Percentiles rank a stretch among this genome's conserved stretches.
Evolutionary conservation across 345 rosid species (phyloP).

Genomic region (Eutrema yunnanense): DNA sequence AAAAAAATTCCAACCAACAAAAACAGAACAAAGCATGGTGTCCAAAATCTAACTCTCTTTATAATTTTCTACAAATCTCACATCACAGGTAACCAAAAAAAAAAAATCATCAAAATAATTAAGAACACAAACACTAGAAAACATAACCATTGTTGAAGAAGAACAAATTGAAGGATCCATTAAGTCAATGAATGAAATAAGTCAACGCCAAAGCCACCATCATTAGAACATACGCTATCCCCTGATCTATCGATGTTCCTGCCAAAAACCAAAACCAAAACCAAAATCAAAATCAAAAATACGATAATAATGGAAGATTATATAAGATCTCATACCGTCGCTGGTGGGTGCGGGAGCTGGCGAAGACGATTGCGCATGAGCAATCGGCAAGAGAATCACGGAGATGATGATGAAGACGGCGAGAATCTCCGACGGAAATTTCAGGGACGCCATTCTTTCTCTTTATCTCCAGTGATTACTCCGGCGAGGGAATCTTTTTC

Average conservation of each 20-base stretch:
- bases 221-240: constrained; percentile 77
- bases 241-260: constrained; percentile 86
- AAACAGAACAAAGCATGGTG: constrained; percentile 11
- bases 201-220: constrained; percentile 84
- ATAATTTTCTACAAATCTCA: constrained; percentile 14
- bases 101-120: not conserved
- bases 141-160: constrained; percentile 8
- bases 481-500: constrained; percentile 13
- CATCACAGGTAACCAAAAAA: not conserved
- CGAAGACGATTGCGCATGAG: constrained; percentile 48
- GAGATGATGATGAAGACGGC: constrained; percentile 29
- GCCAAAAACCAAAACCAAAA: constrained; percentile 13
- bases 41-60: constrained; percentile 12
- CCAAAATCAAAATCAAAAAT: too few relatives aligned
- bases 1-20: constrained; percentile 5
- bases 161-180: constrained; percentile 2
- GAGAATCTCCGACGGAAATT: constrained; percentile 34
- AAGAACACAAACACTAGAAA: constrained; percentile 11
- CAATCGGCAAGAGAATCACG: constrained; percentile 43
- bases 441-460: constrained; percentile 44
- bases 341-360: constrained; percentile 66
- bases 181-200: constrained; percentile 54
- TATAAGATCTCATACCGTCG: constrained; percentile 42
- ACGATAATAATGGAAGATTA: not conserved
- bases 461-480: constrained; percentile 23